Evolutionary conservation across 2,329 filamentous ascomycete species (phyloP), one percentile per base, ranked within the genome.

Genomic region (Fusarium albidum): DNA sequence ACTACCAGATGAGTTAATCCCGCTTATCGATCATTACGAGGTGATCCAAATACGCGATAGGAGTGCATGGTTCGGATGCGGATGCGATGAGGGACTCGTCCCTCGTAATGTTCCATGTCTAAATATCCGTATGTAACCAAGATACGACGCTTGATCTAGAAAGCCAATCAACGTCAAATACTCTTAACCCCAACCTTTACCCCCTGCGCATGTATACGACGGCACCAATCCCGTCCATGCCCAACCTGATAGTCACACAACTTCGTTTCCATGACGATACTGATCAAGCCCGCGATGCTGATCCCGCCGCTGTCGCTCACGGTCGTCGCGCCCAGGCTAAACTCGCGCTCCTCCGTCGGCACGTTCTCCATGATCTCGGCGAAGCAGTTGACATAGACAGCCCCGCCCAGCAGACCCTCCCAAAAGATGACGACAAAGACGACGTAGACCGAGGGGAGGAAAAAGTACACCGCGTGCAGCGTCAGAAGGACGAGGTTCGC

Each of bases 311-410:
- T 95, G 71, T 98, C 95, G 69, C 92, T 96, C 33, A 97, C 94
- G 21, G 89, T 96, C 3, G 92, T 95, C 0, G 93, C 94, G 0
- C 91, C 87, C 2, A 99, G 77, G 54, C 91, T 96, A 69, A 98
- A 98, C 74, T 99, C 95, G 6, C 94, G 83, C 46, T 97, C 92
- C 27, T 86, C 83, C 5, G 82, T 77, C 0, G 87, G 85, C 1
- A 97, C 87, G 7, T 87, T 86, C 66, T 97, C 92, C 71, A 92
- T 89, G 57, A 99, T 97, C 70, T 96, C 91, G 1, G 93, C 92
- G 73, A 98, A 99, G 0, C 93, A 96, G 67, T 94, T 96, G 54
- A 98, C 93, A 67, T 99, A 99, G 0, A 98, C 95, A 4, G 92
- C 80, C 0, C 95, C 95, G 1, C 95, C 95, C 0, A 99, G 78